These are phyloP conservation scores for Ceratorhiza oryzae-sativae DNA, from an alignment of 1,284 basidiomycete genomes.

Conservation along the genomic window DNA sequence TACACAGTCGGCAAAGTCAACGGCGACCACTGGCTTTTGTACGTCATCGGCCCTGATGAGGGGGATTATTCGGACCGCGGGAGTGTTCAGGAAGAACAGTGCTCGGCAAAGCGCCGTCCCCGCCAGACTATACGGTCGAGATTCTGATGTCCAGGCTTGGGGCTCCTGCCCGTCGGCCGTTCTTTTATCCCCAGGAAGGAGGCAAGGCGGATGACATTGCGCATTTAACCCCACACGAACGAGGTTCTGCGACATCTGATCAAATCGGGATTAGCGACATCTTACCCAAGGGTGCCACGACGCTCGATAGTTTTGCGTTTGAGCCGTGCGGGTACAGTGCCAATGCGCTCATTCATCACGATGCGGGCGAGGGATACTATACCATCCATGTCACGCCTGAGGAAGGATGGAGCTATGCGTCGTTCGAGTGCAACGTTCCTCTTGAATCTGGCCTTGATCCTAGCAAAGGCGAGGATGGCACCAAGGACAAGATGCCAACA, in stretches of 20 bases:
- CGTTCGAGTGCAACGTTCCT: conserved; percentile 98
- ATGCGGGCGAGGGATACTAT: conserved; percentile 76
- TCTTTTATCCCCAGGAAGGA: conserved; percentile 65
- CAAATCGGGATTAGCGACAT: conserved; percentile 84
- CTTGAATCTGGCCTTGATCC: conserved; percentile 53
- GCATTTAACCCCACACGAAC: conserved; percentile 59
- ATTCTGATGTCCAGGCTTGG: conserved; percentile 98
- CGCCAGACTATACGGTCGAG: conserved; percentile 91
- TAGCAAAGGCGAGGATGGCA: conserved; percentile 48
- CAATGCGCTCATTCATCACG: conserved; percentile 85
- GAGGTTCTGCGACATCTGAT: conserved; percentile 73
- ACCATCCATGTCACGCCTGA: conserved; percentile 99
- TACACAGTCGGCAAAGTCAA: conserved; percentile 99
- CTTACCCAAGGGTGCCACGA: conserved; percentile 80
- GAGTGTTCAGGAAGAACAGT: conserved; percentile 34
- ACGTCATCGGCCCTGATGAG: conserved; percentile 73
- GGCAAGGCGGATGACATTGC: not conserved
- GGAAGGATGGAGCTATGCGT: conserved; percentile 95
- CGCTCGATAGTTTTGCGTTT: conserved; percentile 93
- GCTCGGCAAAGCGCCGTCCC: conserved; percentile 48
- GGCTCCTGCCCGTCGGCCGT: conserved; percentile 74
- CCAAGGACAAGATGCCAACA: conserved; percentile 66
- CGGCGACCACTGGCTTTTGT: conserved; percentile 98
- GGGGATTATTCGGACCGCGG: conserved; percentile 43
- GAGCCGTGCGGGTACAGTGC: conserved; percentile 96